Evolutionary conservation across 805 yeast genomes (phyloP).

Genomic region (Barnettozyma siamensis): DNA sequence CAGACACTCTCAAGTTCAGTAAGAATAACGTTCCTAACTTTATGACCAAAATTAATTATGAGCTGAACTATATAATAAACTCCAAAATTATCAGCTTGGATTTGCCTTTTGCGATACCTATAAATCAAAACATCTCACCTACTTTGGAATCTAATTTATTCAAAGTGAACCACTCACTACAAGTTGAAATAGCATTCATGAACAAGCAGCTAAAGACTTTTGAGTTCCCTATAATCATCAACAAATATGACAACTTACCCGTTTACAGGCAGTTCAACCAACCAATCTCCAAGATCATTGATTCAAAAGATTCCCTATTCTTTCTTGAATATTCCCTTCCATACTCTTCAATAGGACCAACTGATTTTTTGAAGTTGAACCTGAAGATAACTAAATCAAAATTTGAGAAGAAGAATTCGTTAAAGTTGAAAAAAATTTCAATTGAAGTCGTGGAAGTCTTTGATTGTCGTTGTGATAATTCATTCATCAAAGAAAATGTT

Average conservation of each 20-base stretch:
- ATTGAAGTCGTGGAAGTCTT: conserved; percentile 48
- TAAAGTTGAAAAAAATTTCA: conserved; percentile 39
- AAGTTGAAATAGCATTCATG: conserved; percentile 25
- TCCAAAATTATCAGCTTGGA: conserved; percentile 48
- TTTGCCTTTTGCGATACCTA: conserved; percentile 51
- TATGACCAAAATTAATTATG: conserved; percentile 27
- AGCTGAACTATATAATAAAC: conserved; percentile 31
- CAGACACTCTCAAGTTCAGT: conserved; percentile 42
- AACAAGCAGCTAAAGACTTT: conserved; percentile 10
- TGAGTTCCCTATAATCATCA: conserved; percentile 48
- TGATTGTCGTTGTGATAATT: conserved; percentile 33
- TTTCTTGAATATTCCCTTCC: conserved; percentile 42
- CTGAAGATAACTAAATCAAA: conserved; percentile 34
- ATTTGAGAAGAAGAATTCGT: conserved; percentile 1
- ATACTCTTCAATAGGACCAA: conserved; percentile 52
- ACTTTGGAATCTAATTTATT: conserved; percentile 45
- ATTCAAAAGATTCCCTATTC: conserved; percentile 44
- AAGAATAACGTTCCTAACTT: conserved; percentile 30
- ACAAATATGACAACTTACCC: conserved; percentile 52
- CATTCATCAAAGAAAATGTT: conserved; percentile 41
- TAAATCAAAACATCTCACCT: conserved; percentile 47
- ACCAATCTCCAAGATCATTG: conserved; percentile 37
- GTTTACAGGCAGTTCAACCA: conserved; percentile 50
- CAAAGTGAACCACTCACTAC: conserved; percentile 40
- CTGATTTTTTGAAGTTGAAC: conserved; percentile 39